Evolutionary conservation across 345 rosid genomes (phyloP).

Genomic region (Populus ilicifolia): DNA sequence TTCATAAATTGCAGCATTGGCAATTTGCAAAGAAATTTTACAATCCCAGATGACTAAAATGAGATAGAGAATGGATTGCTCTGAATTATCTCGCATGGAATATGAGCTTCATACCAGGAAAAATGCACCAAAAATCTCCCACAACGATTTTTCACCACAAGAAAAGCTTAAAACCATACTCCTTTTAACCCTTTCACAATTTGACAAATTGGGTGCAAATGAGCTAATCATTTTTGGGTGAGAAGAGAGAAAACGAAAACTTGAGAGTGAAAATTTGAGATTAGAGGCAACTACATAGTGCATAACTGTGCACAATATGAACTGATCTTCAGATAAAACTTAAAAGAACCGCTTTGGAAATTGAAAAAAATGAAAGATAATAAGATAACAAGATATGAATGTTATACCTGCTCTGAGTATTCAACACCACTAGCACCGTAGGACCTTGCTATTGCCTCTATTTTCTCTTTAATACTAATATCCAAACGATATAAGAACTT

Average conservation of each 20-base stretch:
- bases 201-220: too few species aligned
- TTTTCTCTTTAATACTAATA: constrained; percentile 74
- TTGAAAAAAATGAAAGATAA: neutral
- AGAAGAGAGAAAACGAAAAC: too few species aligned
- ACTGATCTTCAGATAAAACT: neutral
- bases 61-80: neutral
- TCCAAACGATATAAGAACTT: constrained; percentile 81
- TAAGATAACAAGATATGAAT: neutral
- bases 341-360: neutral
- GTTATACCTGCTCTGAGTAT: constrained; percentile 83
- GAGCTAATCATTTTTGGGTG: too few species aligned
- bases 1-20: neutral
- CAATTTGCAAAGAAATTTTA: neutral
- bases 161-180: too few species aligned
- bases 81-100: neutral
- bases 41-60: neutral
- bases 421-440: constrained; percentile 93
- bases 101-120: neutral
- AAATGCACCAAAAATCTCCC: neutral
- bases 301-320: too few species aligned
- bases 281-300: too few species aligned
- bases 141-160: neutral
- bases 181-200: neutral
- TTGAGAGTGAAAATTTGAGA: too few species aligned
- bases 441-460: constrained; percentile 85